Percentiles rank a stretch among this genome's conserved stretches.
Evolutionary conservation across 192 early-diverging fungal species (phyloP).

Genomic region (Paraglomus occultum): DNA sequence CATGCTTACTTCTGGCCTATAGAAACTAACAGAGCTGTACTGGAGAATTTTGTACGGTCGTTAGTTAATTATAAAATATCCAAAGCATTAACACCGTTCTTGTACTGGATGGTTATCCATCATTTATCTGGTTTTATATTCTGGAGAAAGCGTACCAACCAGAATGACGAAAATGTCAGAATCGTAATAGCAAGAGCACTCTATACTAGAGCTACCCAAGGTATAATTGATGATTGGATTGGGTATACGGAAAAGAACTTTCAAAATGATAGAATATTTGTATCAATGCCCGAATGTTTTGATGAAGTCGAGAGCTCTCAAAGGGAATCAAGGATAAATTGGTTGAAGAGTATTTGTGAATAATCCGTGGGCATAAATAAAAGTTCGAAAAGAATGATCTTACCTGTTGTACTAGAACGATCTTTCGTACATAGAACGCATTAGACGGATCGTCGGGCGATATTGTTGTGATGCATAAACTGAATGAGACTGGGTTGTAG

Average conservation of each 20-base stretch:
- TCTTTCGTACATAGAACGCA: too few relatives aligned
- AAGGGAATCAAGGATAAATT: too few relatives aligned
- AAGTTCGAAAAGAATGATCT: too few relatives aligned
- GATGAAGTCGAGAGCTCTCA: too few relatives aligned
- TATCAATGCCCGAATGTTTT: too few relatives aligned
- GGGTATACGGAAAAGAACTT: slow-evolving; percentile 11
- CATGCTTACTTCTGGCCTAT: slow-evolving; percentile 22
- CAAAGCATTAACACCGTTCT: slow-evolving; percentile 11
- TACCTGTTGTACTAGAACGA: too few relatives aligned
- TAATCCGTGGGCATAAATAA: too few relatives aligned
- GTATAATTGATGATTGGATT: slow-evolving; percentile 5
- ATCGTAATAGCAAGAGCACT: not conserved
- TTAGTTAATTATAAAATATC: not conserved
- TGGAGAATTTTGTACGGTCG: slow-evolving; percentile 3
- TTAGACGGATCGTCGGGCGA: too few relatives aligned
- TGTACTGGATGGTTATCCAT: slow-evolving; percentile 29
- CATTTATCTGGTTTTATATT: slow-evolving; percentile 24
- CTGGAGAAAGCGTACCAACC: not conserved
- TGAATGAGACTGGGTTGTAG: too few relatives aligned
- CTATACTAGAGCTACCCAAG: not conserved
- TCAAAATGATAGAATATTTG: not conserved
- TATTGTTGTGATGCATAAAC: too few relatives aligned
- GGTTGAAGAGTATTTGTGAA: too few relatives aligned
- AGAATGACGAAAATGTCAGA: not conserved
- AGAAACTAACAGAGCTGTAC: slow-evolving; percentile 13